Conservation (phyloP, 2,329 filamentous ascomycete species). For the Fusarium oligoseptatum region DNA sequence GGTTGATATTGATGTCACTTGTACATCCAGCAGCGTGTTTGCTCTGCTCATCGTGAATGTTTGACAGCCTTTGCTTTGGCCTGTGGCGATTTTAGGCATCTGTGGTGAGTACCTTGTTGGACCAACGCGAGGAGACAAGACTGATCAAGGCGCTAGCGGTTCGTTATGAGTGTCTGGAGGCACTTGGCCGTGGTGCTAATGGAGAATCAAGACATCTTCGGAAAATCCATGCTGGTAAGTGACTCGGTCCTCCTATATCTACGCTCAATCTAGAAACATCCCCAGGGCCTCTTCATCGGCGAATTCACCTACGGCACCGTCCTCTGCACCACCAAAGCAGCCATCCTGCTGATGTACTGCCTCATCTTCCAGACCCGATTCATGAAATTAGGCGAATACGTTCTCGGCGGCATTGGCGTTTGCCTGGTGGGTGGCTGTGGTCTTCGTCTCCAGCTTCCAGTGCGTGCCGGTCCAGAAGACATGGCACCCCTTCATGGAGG, state of each 20-base stretch:
- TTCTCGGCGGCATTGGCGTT: slow-evolving; percentile 6
- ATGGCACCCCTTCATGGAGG: too few relatives aligned
- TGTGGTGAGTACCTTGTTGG: neutral
- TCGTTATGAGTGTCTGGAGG: neutral
- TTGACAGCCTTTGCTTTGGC: neutral
- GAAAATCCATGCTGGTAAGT: neutral
- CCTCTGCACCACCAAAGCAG: slow-evolving; percentile 8
- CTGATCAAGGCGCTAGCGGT: neutral
- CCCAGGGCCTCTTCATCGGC: neutral
- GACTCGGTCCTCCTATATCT: too few relatives aligned
- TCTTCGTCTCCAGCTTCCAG: neutral
- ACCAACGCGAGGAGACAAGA: neutral
- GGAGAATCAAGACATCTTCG: neutral
- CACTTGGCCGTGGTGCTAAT: too few relatives aligned
- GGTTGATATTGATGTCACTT: neutral
- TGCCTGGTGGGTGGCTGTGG: neutral
- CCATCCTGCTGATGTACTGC: neutral
- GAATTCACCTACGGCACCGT: slow-evolving; percentile 15
- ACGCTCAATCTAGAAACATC: too few relatives aligned
- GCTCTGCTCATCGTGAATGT: neutral
- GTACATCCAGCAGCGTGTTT: neutral
- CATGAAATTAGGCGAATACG: too few relatives aligned
- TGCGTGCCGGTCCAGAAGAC: too few relatives aligned
- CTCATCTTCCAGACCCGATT: neutral
- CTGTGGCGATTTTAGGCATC: neutral